Base-by-base conservation (phyloP, 2,329 filamentous ascomycete genomes). In the Stachybotrys elegans region DNA sequence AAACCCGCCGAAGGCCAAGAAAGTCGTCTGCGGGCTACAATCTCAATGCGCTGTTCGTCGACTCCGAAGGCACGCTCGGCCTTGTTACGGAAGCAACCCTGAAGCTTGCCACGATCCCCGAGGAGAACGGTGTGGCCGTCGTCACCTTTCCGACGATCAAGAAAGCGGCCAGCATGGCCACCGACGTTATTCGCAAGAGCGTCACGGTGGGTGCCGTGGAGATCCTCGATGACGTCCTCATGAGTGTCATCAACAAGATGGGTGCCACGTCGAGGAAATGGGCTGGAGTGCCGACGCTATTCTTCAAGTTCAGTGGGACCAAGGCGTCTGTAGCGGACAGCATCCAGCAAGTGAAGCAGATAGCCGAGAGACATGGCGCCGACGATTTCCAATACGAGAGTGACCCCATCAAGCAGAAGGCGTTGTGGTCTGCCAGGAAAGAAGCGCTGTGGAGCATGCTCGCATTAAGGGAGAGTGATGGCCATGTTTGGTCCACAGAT, bases 21-120 rank as follows among this genome's bases (percentile, higher is more conserved):
- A 91, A 91, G 65, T 86, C 82, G 45, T 86, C 81, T 43, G 86
- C 86, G 14, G 86, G 86, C 16, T 91, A 91, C 62, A 86, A 91
- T 58, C 71, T 91, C 27, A 91, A 84, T 0, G 79, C 83, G 49
- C 75, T 88, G 46, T 90, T 91, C 60, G 84, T 91, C 54, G 86
- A 86, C 36, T 86, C 82, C 57, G 86, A 91, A 65, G 86, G 86
- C 16, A 91, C 86, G 0, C 75, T 91, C 1, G 86, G 86, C n/a
- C 72, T 91, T 9, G 81, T 91, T 40, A 90, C 86, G 0, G 86
- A 91, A 67, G 86, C 85, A 6, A 86, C 81, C 1, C 64, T 91
- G 47, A 91, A 89, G 60, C 70, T 91, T 35, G 88, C 84, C 0
- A 79, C 83, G 5, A 83, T 83, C 53, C 86, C 86, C 1, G 74